These are phyloP conservation scores for Leptographium wingfieldii DNA, from an alignment of 2,329 filamentous ascomycete genomes.

Conservation along the genomic window DNA sequence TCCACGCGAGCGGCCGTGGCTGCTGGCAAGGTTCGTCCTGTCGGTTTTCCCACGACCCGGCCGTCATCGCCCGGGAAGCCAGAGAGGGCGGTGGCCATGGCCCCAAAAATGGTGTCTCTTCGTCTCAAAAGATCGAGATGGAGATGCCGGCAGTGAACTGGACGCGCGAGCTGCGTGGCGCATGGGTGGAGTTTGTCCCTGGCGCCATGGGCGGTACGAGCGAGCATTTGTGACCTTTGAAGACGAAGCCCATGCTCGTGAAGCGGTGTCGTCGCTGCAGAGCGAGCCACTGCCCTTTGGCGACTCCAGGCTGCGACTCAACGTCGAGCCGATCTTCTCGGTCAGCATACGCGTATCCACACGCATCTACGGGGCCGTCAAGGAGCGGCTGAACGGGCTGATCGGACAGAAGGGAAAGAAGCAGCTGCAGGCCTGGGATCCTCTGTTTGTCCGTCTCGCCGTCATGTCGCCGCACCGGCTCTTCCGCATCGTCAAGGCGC, in stretches of 20 bases:
- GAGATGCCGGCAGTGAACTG: background rate
- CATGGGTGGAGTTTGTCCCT: background rate
- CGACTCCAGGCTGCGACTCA: slow-evolving; percentile 19
- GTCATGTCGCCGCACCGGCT: background rate
- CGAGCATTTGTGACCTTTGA: slow-evolving; percentile 21
- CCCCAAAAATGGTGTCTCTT: no score
- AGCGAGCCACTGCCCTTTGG: slow-evolving; percentile 18
- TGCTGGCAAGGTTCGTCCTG: no score
- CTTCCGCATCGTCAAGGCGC: slow-evolving; percentile 20
- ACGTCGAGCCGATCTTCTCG: slow-evolving; percentile 22
- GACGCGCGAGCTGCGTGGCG: slow-evolving; percentile 1
- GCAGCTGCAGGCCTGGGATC: background rate
- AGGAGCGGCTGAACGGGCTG: background rate
- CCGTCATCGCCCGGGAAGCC: no score
- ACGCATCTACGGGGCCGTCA: slow-evolving; percentile 20
- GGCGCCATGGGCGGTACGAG: slow-evolving; percentile 12
- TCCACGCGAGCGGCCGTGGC: no score
- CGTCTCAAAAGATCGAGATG: no score
- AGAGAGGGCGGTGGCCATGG: no score
- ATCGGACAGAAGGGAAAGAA: background rate
- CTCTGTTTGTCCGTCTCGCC: slow-evolving; percentile 7
- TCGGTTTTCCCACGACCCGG: no score
- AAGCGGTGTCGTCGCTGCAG: slow-evolving; percentile 21
- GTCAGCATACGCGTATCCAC: slow-evolving; percentile 24
- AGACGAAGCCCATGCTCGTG: slow-evolving; percentile 23